Conservation (phyloP, 805 yeast species). For the Blastobotrys americana region DNA sequence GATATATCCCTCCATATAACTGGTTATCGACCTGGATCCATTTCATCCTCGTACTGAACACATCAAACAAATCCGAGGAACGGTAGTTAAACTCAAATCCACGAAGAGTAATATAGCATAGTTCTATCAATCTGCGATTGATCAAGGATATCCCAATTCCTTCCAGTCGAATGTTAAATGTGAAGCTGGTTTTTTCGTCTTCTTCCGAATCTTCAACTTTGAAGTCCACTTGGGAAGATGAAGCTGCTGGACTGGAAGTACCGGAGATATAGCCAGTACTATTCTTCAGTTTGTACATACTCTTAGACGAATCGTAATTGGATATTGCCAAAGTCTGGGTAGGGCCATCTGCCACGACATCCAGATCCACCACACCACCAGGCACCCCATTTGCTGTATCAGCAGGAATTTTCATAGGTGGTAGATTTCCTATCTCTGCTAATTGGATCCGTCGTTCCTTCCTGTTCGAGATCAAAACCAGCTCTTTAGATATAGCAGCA, state of each 20-base stretch:
- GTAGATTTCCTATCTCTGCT: conserved; percentile 86
- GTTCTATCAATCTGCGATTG: conserved; percentile 61
- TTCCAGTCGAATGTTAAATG: conserved; percentile 49
- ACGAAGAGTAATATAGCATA: conserved; percentile 72
- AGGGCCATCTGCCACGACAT: conserved; percentile 95
- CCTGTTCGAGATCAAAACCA: conserved; percentile 64
- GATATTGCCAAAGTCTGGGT: conserved; percentile 81
- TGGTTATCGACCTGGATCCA: conserved; percentile 97
- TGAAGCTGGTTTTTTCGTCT: conserved; percentile 48
- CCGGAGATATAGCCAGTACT: conserved; percentile 6
- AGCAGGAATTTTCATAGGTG: conserved; percentile 72
- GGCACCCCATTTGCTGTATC: conserved; percentile 26
- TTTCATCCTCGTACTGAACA: conserved; percentile 68
- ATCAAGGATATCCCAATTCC: conserved; percentile 87
- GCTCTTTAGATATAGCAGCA: conserved; percentile 75
- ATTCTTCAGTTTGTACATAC: conserved; percentile 57
- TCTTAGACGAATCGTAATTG: conserved; percentile 68
- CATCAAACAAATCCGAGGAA: conserved; percentile 79
- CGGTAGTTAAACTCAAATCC: conserved; percentile 77
- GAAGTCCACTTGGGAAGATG: conserved; percentile 15
- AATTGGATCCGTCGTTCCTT: conserved; percentile 72
- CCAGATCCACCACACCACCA: conserved; percentile 64
- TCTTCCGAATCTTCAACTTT: conserved; percentile 23
- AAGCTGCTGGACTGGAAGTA: conserved; percentile 28
- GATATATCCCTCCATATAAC: conserved; percentile 78